Base-by-base conservation (phyloP, 2,329 filamentous ascomycete genomes). In the Zasmidium cellare region DNA sequence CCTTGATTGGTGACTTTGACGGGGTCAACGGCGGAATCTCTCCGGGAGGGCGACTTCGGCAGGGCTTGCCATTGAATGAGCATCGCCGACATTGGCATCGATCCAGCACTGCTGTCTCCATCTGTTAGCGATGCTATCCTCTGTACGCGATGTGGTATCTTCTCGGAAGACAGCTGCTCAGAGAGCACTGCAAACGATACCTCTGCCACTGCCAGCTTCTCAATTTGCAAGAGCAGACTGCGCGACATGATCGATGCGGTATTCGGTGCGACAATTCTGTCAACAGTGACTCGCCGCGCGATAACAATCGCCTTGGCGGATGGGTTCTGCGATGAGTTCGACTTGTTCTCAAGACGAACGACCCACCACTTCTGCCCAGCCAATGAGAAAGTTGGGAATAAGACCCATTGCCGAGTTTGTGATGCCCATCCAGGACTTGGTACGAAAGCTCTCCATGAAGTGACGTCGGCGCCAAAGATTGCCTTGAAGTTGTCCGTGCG, bases 321-420 rank as follows among this genome's bases (percentile, higher is more conserved):
- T 19, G 46, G 35, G 9, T 51, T 48, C 45, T 58, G 31, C 16
- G 56, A 47, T 12, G 56, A 58, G 20, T 51, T 44, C 9, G 56
- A 22, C 14, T 51, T 52, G 20, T 56, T 82, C 76, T 76, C 86
- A 81, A 84, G 73, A 72, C 88, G 82, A 54, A 91, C 78, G 59
- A 92, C 77, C 86, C 88, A 92, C 90, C 90, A 96, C 60, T 82
- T 82, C 70, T 94, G 90, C 53, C 90, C 90, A 67, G 82, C 81
- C 69, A 89, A 80, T 70, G 87, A 87, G 71, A 91, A 81, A 53
- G 86, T 85, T 47, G 89, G 82, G 63, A 87, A 86, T 41, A 96
- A 76, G 61, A 87, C 84, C 90, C 91, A 96, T 23, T 48, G 28
- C 53, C 83, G 78, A n/a, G 12, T 14, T 18, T 9, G 35, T 14